Evolutionary conservation across 768 basidiomycete genomes (phyloP).

Genomic region (Podaxis carcinomalis): DNA sequence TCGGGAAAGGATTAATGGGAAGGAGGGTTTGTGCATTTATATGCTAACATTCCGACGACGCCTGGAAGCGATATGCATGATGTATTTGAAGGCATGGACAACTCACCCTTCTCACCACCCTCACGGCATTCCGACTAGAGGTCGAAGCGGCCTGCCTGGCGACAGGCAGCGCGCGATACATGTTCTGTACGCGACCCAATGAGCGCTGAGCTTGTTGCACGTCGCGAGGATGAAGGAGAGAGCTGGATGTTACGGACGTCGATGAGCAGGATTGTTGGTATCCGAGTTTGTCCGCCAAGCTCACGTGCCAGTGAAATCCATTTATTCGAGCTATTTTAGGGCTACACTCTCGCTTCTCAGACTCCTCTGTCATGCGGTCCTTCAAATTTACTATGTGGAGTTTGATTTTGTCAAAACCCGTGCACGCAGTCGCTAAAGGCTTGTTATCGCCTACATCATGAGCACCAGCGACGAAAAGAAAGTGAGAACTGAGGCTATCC

Average conservation of each 20-base stretch:
- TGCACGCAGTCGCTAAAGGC: neutral
- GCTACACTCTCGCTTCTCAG: neutral
- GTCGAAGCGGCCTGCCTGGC: conserved; percentile 46
- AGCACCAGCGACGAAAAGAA: neutral
- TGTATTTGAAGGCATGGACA: neutral
- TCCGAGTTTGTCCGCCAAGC: conserved; percentile 35
- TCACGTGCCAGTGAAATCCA: conserved; percentile 16
- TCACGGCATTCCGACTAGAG: conserved; percentile 42
- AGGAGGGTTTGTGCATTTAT: neutral
- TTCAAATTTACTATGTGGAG: neutral
- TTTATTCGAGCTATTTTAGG: neutral
- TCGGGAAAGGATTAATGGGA: neutral
- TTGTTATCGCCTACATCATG: neutral
- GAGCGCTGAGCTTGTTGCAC: conserved; percentile 11
- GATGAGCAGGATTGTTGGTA: conserved; percentile 20
- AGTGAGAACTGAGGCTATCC: neutral
- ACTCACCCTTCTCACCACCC: conserved; percentile 59
- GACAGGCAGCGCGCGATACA: conserved; percentile 57
- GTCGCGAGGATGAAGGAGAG: neutral
- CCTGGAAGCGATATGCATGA: neutral
- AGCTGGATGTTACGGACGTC: conserved; percentile 13
- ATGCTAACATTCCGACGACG: neutral
- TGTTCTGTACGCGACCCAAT: conserved; percentile 24
- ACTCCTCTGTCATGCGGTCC: neutral
- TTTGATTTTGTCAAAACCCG: neutral